Conservation (phyloP, 108 stramenopile genomes). For the Ochromonas danica region DNA sequence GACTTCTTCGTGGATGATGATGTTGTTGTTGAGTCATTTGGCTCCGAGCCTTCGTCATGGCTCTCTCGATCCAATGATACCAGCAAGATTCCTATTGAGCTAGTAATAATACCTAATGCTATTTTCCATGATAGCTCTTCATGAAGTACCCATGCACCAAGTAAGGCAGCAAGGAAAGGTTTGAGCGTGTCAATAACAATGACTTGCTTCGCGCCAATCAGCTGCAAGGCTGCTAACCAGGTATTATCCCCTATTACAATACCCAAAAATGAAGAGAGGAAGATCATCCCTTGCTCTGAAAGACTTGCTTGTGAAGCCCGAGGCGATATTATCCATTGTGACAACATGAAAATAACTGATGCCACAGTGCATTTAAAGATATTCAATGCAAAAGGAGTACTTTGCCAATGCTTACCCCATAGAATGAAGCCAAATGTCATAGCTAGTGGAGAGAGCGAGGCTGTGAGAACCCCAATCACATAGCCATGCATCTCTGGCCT, state of each 20-base stretch:
- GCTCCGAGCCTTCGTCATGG: neutral
- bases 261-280: slow-evolving; percentile 70
- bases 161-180: slow-evolving; percentile 74
- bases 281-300: slow-evolving; percentile 52
- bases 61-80: neutral
- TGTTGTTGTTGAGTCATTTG: neutral
- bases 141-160: slow-evolving; percentile 61
- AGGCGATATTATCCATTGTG: too few species aligned
- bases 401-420: slow-evolving; percentile 24
- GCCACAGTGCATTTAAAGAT: slow-evolving; percentile 1
- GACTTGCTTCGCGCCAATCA: slow-evolving; percentile 73
- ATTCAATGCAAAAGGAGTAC: slow-evolving; percentile 4
- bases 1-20: neutral
- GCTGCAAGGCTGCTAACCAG: slow-evolving; percentile 71
- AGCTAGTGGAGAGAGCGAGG: neutral
- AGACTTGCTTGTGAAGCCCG: too few species aligned
- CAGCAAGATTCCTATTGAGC: slow-evolving; percentile 55
- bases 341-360: neutral
- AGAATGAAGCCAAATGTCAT: slow-evolving; percentile 34
- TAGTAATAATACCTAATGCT: slow-evolving; percentile 63
- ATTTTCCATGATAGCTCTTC: slow-evolving; percentile 56
- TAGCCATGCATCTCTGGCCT: neutral
- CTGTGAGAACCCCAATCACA: neutral
- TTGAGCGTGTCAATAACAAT: slow-evolving; percentile 75
- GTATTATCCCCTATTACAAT: slow-evolving; percentile 73